Evolutionary conservation across 2,329 filamentous ascomycete species (phyloP).

Genomic region (Hypoxylon sp.): DNA sequence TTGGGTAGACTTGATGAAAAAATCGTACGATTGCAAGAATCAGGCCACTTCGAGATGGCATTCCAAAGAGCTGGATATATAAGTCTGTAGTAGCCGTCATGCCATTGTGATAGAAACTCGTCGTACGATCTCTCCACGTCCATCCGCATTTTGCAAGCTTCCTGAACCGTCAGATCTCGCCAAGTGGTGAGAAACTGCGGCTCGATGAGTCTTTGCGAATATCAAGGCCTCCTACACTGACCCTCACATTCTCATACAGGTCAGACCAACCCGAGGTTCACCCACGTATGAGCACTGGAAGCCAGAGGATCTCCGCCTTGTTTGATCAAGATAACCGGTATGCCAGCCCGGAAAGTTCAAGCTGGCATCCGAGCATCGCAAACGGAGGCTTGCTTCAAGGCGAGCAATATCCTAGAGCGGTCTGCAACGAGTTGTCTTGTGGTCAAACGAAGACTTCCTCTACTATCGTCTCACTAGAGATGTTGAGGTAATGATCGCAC

Average conservation of each 20-base stretch:
- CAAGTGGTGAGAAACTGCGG: slow-evolving; percentile 27
- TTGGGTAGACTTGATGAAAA: slow-evolving; percentile 35
- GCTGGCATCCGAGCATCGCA: background rate
- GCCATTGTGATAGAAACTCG: slow-evolving; percentile 30
- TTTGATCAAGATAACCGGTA: background rate
- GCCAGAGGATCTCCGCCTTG: slow-evolving; percentile 4
- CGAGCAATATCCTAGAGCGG: background rate
- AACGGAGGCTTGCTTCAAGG: background rate
- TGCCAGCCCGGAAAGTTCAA: slow-evolving; percentile 3
- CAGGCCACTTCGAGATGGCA: slow-evolving; percentile 44
- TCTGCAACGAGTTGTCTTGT: slow-evolving; percentile 3
- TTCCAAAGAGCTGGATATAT: slow-evolving; percentile 39
- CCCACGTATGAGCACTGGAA: slow-evolving; percentile 11
- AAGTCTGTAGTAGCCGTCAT: slow-evolving; percentile 40
- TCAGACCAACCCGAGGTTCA: slow-evolving; percentile 11
- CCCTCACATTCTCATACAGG: slow-evolving; percentile 21
- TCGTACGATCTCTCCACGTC: slow-evolving; percentile 43
- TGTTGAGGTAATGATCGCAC: slow-evolving; percentile 38
- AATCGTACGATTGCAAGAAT: slow-evolving; percentile 48
- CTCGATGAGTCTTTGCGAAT: slow-evolving; percentile 14
- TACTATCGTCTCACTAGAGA: slow-evolving; percentile 37
- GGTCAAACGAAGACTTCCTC: slow-evolving; percentile 25
- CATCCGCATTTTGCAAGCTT: slow-evolving; percentile 13
- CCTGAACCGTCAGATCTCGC: slow-evolving; percentile 19
- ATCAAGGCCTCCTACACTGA: slow-evolving; percentile 4